phyloP scores from a whole-genome alignment of 306 rosid species.

The Styphnolobium japonicum region DNA sequence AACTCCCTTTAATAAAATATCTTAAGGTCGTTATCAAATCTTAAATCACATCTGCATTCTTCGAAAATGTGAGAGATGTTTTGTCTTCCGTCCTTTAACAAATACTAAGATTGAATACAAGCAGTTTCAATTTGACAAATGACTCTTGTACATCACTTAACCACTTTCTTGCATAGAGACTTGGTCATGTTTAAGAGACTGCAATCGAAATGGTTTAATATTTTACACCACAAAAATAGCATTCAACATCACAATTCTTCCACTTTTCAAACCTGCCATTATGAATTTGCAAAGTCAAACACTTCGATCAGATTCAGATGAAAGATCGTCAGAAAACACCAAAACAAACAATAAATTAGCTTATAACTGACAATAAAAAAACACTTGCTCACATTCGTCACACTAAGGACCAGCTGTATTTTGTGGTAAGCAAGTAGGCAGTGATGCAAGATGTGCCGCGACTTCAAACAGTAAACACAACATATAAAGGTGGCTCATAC shows the following conservation, averaged over 20 bases:
- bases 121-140: neutral
- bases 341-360: neutral
- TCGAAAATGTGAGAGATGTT: neutral
- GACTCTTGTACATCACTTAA: neutral
- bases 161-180: neutral
- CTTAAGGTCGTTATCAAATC: conserved; percentile 31
- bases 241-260: neutral
- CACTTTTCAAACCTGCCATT: neutral
- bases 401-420: conserved; percentile 27
- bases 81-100: no score
- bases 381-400: neutral
- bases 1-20: no score
- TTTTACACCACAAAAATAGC: neutral
- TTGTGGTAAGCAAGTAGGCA: neutral
- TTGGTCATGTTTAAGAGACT: neutral
- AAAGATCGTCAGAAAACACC: conserved; percentile 9
- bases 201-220: neutral
- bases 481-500: neutral
- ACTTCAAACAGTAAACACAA: neutral
- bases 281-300: neutral
- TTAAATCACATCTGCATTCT: conserved; percentile 26
- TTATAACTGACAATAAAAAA: neutral
- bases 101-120: no score
- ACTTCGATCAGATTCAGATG: conserved; percentile 22
- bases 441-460: conserved; percentile 25